Percentiles rank a stretch among this genome's conserved stretches.
phyloP scores from a whole-genome alignment of 1,139 yeast genomes.

The Kodamaea fungicola region DNA sequence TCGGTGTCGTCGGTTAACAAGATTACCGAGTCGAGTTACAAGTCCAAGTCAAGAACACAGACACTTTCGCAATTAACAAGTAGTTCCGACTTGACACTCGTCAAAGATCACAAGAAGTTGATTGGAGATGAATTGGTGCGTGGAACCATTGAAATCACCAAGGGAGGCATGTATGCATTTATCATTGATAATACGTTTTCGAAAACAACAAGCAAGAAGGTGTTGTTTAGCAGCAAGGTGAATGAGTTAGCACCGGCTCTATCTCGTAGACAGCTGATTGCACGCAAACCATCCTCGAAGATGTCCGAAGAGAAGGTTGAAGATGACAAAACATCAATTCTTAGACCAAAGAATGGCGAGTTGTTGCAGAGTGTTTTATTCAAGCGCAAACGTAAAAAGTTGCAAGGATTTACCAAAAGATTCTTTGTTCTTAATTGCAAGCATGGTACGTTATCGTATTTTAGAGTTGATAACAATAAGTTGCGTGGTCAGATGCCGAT shows the following conservation, averaged over 20 bases:
- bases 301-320: not conserved
- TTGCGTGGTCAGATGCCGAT: slow-evolving; percentile 93
- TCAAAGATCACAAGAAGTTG: slow-evolving; percentile 40
- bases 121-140: slow-evolving; percentile 56
- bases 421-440: slow-evolving; percentile 79
- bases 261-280: slow-evolving; percentile 8
- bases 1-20: slow-evolving; percentile 40
- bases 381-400: slow-evolving; percentile 70
- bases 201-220: slow-evolving; percentile 78
- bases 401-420: slow-evolving; percentile 82
- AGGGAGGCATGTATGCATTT: slow-evolving; percentile 75
- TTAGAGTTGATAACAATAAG: slow-evolving; percentile 62
- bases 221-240: slow-evolving; percentile 61
- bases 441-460: slow-evolving; percentile 81
- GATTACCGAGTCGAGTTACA: slow-evolving; percentile 30
- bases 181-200: slow-evolving; percentile 91
- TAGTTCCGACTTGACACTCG: slow-evolving; percentile 36
- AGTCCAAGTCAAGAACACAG: slow-evolving; percentile 35
- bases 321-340: slow-evolving; percentile 14
- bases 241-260: slow-evolving; percentile 5
- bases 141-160: slow-evolving; percentile 56
- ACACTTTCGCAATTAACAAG: slow-evolving; percentile 31
- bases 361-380: slow-evolving; percentile 70
- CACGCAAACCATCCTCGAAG: slow-evolving; percentile 6
- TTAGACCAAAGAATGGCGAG: slow-evolving; percentile 52